These are phyloP conservation scores for Acacia crassicarpa DNA, from an alignment of 306 rosid species.

Conservation along the genomic window DNA sequence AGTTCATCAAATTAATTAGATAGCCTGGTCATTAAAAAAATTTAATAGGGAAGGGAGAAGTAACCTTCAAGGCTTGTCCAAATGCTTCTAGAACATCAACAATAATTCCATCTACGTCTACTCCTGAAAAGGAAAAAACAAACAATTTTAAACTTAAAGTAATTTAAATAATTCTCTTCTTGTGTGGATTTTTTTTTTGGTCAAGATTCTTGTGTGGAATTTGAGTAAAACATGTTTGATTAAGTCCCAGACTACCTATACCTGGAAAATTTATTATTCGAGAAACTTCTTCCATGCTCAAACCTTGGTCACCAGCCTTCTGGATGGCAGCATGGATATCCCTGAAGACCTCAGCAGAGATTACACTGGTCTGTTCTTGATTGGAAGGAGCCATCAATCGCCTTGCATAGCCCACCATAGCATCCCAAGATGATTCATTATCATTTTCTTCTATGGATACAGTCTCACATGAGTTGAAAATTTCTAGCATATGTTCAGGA, in stretches of 20 bases:
- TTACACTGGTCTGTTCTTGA: conserved; percentile 45
- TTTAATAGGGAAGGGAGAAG: conserved; percentile 26
- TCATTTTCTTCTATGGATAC: conserved; percentile 38
- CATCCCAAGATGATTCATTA: conserved; percentile 70
- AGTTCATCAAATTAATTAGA: conserved; percentile 9
- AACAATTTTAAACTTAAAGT: conserved; percentile 12
- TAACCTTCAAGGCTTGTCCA: conserved; percentile 70
- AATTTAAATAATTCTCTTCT: background rate
- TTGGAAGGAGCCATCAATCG: conserved; percentile 40
- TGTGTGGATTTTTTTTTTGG: too few species aligned
- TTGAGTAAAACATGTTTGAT: conserved; percentile 11
- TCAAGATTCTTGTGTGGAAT: conserved; percentile 9
- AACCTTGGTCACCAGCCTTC: conserved; percentile 92
- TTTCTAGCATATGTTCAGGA: conserved; percentile 48
- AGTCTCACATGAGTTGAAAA: conserved; percentile 38
- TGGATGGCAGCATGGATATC: conserved; percentile 69
- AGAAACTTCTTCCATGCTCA: conserved; percentile 75
- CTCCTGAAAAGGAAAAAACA: conserved; percentile 52
- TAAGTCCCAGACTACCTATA: conserved; percentile 35
- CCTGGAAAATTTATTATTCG: conserved; percentile 65
- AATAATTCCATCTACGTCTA: conserved; percentile 54
- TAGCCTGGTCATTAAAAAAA: conserved; percentile 2
- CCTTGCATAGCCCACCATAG: conserved; percentile 69
- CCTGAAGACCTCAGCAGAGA: conserved; percentile 62
- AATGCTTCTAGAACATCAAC: conserved; percentile 80